Evolutionary conservation across 306 rosid genomes (phyloP), one percentile per base, ranked within the genome.

Genomic region (Quercus agrifolia): DNA sequence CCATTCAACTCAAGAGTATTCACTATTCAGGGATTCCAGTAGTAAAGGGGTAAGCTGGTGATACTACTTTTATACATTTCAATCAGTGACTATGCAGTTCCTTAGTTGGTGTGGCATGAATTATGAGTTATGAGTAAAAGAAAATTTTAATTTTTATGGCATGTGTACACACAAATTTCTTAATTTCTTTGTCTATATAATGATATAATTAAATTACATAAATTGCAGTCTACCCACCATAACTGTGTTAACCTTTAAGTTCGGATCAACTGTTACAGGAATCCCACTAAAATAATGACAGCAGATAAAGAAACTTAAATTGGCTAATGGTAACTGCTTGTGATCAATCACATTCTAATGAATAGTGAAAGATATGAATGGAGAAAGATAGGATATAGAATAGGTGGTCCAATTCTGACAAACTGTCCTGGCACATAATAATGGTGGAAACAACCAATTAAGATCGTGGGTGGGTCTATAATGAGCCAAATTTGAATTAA

Each of bases 201-300:
- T 25, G 44, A 72, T 56, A 75, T 74, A 64, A 70, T 27, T 46
- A 46, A 75, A 52, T 44, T 68, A 76, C 66, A 44, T 33, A 30
- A 74, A 77, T 68, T 25, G 61, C n/a, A 73, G 56, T 49, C 69
- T 31, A 17, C 74, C 70, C 35, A 64, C 35, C 68, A 54, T 73
- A 61, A 30, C 80, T 74, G 58, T 52, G 80, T 31, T 46, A 28
- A 38, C 54, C n/a, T 23, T 23, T 35, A 10, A 61, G 74, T 55
- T 35, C 14, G 81, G 61, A 63, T 62, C 76, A 31, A 31, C 63
- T 71, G 70, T 70, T 58, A 31, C 74, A 66, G 51, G 54, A 64
- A 69, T 78, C 38, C 73, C 59, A 63, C 56, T 70, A 73, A 77
- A 56, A 83, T 56, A 6, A 75, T n/a, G 27, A 74, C 59, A 6